A percentile compares a stretch with the other conserved stretches of the same genome.
phyloP scores from a whole-genome alignment of 164 flowering plant species.

The Akebia trifoliata region DNA sequence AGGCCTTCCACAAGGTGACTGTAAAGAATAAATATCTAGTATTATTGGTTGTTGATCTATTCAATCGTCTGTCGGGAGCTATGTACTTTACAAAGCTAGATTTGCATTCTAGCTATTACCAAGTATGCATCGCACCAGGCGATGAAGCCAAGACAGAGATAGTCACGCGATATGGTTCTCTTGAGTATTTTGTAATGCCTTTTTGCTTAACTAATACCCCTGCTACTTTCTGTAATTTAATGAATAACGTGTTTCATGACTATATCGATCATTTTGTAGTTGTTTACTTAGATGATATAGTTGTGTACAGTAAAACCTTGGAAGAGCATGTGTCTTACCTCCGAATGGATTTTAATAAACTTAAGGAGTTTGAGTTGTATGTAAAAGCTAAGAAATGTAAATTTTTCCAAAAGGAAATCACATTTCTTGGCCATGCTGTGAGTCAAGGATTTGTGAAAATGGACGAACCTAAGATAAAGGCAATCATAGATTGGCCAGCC shows the following conservation, averaged over 20 bases:
- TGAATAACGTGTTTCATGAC: too few relatives aligned
- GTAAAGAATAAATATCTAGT: constrained; percentile 14
- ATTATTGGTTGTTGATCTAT: constrained; percentile 1
- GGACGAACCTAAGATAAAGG: constrained; percentile 2
- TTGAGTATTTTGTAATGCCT: constrained; percentile 10
- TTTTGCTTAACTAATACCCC: constrained; percentile 5
- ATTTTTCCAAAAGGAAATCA: background rate
- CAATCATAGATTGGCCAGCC: background rate
- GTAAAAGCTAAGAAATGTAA: too few relatives aligned
- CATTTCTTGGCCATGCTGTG: background rate
- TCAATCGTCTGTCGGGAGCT: background rate
- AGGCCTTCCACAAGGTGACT: background rate
- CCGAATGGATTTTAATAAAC: too few relatives aligned
- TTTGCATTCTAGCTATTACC: constrained; percentile 10
- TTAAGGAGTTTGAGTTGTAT: too few relatives aligned
- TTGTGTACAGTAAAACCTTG: too few relatives aligned
- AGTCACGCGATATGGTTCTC: background rate
- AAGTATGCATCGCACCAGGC: background rate
- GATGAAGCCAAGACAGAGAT: constrained; percentile 1
- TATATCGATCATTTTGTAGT: too few relatives aligned
- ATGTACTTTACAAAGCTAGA: constrained; percentile 17
- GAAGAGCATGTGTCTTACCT: too few relatives aligned
- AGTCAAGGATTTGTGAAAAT: background rate
- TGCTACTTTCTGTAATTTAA: too few relatives aligned
- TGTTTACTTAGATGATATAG: too few relatives aligned